Evolutionary conservation across 2,329 filamentous ascomycete genomes (phyloP).

Genomic region (Dactylellina drechsleri): DNA sequence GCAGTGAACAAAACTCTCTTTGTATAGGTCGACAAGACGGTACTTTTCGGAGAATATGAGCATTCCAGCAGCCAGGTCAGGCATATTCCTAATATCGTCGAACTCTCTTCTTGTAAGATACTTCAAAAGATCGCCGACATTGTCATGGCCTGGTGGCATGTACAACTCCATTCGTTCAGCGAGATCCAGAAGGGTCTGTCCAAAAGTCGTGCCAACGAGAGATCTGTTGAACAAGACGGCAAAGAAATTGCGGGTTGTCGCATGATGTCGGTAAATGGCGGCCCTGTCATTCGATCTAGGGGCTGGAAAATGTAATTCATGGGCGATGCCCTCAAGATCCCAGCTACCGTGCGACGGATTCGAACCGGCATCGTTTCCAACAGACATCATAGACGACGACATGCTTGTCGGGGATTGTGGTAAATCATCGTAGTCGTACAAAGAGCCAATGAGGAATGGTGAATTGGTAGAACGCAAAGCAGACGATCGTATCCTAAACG

Average conservation of each 20-base stretch:
- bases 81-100: slow-evolving; percentile 72
- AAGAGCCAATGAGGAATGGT: slow-evolving; percentile 66
- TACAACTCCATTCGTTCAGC: slow-evolving; percentile 71
- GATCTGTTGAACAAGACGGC: slow-evolving; percentile 73
- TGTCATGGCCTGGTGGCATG: slow-evolving; percentile 64
- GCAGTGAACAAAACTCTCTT: slow-evolving; percentile 74
- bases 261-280: slow-evolving; percentile 69
- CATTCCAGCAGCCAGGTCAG: slow-evolving; percentile 70
- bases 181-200: slow-evolving; percentile 72
- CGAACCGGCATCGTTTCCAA: slow-evolving; percentile 32
- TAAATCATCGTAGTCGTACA: slow-evolving; percentile 59
- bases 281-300: slow-evolving; percentile 65
- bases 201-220: slow-evolving; percentile 72
- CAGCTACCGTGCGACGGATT: slow-evolving; percentile 59
- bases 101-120: slow-evolving; percentile 71
- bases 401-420: slow-evolving; percentile 51
- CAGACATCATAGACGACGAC: slow-evolving; percentile 47
- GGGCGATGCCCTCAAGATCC: slow-evolving; percentile 68
- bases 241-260: slow-evolving; percentile 76
- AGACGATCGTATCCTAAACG: slow-evolving; percentile 70
- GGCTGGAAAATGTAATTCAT: slow-evolving; percentile 73
- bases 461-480: slow-evolving; percentile 71
- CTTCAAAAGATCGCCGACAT: slow-evolving; percentile 70
- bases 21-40: slow-evolving; percentile 74
- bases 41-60: slow-evolving; percentile 74